Evolutionary conservation across 2,329 filamentous ascomycete species (phyloP).

Genomic region (Fusarium albosuccineum): DNA sequence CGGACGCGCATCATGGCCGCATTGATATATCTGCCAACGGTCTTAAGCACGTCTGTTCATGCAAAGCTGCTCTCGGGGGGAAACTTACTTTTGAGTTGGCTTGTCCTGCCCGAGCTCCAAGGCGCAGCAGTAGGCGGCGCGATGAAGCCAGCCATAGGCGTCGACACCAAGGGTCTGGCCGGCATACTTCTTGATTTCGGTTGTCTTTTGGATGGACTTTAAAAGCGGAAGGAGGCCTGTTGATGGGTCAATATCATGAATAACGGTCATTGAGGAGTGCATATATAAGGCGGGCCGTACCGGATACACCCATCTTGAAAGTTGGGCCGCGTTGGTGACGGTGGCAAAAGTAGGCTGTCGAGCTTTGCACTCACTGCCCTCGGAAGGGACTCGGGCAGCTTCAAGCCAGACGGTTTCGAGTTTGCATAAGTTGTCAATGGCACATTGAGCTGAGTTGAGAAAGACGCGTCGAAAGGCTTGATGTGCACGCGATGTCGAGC

Average conservation of each 20-base stretch:
- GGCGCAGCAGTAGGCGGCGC: constrained; percentile 90
- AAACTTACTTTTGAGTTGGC: constrained; percentile 83
- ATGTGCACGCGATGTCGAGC: constrained; percentile 38
- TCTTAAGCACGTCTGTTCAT: constrained; percentile 7
- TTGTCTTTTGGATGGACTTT: constrained; percentile 95
- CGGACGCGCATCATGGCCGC: constrained; percentile 90
- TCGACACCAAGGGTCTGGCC: constrained; percentile 95
- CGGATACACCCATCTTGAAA: constrained; percentile 54
- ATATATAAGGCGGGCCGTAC: constrained; percentile 37
- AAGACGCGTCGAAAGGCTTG: constrained; percentile 39
- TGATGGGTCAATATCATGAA: constrained; percentile 35
- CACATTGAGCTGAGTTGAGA: constrained; percentile 25
- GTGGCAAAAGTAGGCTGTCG: constrained; percentile 21
- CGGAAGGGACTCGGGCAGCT: constrained; percentile 36
- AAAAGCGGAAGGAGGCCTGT: constrained; percentile 88
- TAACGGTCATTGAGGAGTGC: background rate
- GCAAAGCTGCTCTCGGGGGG: background rate
- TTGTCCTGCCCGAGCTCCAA: constrained; percentile 90
- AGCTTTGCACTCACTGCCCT: constrained; percentile 33
- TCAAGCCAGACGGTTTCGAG: constrained; percentile 23
- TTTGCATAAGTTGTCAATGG: constrained; percentile 33
- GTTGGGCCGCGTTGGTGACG: constrained; percentile 21
- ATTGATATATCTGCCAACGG: constrained; percentile 78
- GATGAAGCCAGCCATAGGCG: constrained; percentile 97
- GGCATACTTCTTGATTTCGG: constrained; percentile 85